Percentiles rank a stretch among this genome's conserved stretches.
These are phyloP conservation scores for Sequoia sempervirens DNA, from an alignment of 75 land plant species.

Conservation along the genomic window DNA sequence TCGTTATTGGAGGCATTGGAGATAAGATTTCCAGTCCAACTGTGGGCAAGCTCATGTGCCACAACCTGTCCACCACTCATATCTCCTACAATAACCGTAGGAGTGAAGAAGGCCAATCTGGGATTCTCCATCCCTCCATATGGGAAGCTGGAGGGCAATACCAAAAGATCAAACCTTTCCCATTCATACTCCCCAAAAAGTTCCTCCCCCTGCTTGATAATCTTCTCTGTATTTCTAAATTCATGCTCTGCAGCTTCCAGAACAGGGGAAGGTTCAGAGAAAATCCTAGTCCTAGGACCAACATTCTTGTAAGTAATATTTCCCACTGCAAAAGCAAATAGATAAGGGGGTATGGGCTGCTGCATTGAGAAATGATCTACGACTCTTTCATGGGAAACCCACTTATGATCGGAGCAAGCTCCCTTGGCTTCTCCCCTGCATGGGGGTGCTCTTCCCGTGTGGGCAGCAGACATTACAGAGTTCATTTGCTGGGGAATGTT, in stretches of 20 bases:
- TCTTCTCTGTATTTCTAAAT: slow-evolving; percentile 67
- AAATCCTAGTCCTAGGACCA: slow-evolving; percentile 75
- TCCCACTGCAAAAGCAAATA: slow-evolving; percentile 88
- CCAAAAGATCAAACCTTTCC: slow-evolving; percentile 84
- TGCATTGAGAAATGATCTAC: slow-evolving; percentile 81
- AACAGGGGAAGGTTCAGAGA: slow-evolving; percentile 47
- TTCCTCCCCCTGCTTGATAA: slow-evolving; percentile 70
- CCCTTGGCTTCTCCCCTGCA: slow-evolving; percentile 13
- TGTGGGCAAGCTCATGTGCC: slow-evolving; percentile 94
- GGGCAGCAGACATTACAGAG: slow-evolving; percentile 77
- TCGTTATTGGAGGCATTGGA: slow-evolving; percentile 85
- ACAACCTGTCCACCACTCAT: slow-evolving; percentile 79
- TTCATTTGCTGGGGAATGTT: slow-evolving; percentile 57
- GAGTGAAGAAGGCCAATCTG: slow-evolving; percentile 86
- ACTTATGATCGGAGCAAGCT: slow-evolving; percentile 14
- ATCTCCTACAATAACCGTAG: slow-evolving; percentile 83
- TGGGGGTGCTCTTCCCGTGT: slow-evolving; percentile 36
- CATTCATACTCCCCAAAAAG: slow-evolving; percentile 83
- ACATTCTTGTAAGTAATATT: slow-evolving; percentile 54
- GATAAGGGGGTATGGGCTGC: slow-evolving; percentile 79
- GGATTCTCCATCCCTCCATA: slow-evolving; percentile 99
- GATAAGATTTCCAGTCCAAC: slow-evolving; percentile 95
- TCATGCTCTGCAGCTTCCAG: slow-evolving; percentile 71
- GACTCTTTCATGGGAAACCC: slow-evolving; percentile 47
- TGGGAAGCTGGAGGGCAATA: slow-evolving; percentile 85